Evolutionary conservation across 106 monocot genomes (phyloP), one percentile per base, ranked within the genome.

Genomic region (Chionographis japonica): DNA sequence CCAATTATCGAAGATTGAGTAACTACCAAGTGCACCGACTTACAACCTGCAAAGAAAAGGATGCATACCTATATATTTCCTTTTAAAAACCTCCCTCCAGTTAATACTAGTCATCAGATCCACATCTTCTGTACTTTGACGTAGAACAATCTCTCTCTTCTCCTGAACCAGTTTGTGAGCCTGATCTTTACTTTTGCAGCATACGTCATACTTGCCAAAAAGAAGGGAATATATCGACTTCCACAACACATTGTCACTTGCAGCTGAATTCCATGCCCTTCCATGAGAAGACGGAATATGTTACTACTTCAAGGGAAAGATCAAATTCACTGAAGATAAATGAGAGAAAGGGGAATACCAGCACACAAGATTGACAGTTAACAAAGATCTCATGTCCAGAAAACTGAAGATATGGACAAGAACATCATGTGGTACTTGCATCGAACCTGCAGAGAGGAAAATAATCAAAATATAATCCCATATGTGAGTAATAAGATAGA

Each of bases 251-350:
- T 77, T 68, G 62, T 83, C 92, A 74, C 52, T 75, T 79, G 88
- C 69, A 76, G 88, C 80, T 56, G 80, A 72, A 71, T 88, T 79
- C 92, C 92, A 92, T 40, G 77, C 56, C 80, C 88, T 92, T 73
- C 39, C 19, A 72, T 56, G 69, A 78, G 42, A 74, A 68, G 54
- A 12, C 54, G 37, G 52, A 67, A 58, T 15, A 58, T 27, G 56
- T 72, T n/a, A 75, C 37, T 60, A 50, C 37, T 37, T 41, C 6
- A 17, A 62, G 36, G 16, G n/a, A 7, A 56, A 39, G 42, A 65
- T 4, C 40, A 37, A 52, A 16, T 4, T 66, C 27, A 20, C 15
- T 10, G 2, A 9, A 41, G 38, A 66, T 13, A 63, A 9, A 40
- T 7, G 20, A 35, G 20, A 43, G 27, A 64, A 52, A 42, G 52